Conservation (phyloP, 768 basidiomycete genomes). For the Tephrocybe sp. region DNA sequence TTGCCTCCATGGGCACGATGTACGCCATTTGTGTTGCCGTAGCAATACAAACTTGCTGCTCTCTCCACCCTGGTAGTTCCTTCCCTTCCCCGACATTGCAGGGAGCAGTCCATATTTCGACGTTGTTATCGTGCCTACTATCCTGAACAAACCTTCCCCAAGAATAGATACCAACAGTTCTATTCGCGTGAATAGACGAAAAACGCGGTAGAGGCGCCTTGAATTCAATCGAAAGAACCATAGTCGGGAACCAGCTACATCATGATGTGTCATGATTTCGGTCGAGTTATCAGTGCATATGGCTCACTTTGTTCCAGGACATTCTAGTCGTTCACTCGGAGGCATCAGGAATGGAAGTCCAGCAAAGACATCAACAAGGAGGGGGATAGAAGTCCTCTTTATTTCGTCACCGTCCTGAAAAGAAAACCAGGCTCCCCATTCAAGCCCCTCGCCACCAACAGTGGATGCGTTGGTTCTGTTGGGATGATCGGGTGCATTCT, state of each 20-base stretch:
- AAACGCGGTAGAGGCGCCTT: constrained; percentile 53
- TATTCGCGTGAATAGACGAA: constrained; percentile 35
- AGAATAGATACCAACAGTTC: constrained; percentile 58
- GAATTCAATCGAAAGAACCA: constrained; percentile 61
- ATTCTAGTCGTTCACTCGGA: constrained; percentile 33
- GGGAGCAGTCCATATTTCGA: constrained; percentile 69
- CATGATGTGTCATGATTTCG: neutral
- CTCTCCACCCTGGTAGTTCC: constrained; percentile 49
- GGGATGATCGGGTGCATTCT: constrained; percentile 34
- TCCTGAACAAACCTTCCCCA: constrained; percentile 48
- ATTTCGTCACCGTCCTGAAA: constrained; percentile 43
- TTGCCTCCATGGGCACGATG: constrained; percentile 40
- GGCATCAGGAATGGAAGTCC: constrained; percentile 49
- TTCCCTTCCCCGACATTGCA: constrained; percentile 46
- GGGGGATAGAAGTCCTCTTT: constrained; percentile 48
- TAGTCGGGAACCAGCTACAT: constrained; percentile 47
- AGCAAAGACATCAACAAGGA: constrained; percentile 54
- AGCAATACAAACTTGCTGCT: constrained; percentile 61
- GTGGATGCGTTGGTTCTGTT: constrained; percentile 35
- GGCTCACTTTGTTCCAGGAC: constrained; percentile 26
- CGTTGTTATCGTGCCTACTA: constrained; percentile 54
- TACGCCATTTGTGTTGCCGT: constrained; percentile 61
- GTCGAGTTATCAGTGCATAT: neutral
- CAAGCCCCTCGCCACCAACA: constrained; percentile 50
- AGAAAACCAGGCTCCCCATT: constrained; percentile 60